Base-by-base conservation (phyloP, 1,139 yeast genomes). In the Eremothecium coryli region DNA sequence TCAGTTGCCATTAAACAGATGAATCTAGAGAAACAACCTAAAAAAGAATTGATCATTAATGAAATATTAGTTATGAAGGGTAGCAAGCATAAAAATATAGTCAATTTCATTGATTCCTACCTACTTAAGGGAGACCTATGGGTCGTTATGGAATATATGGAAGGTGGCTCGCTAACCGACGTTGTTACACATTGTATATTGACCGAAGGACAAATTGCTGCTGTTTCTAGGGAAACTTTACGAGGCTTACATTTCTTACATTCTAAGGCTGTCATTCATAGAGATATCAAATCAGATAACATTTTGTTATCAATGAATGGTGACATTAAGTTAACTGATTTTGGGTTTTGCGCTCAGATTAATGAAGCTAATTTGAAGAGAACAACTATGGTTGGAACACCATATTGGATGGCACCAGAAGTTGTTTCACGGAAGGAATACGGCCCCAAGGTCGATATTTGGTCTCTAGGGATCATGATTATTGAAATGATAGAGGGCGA, bases 351-450 rank as follows among this genome's bases (percentile, higher is more conserved):
- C 65, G 98, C 98, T 0, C 96, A 88, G 58, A 82, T 90, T 48
- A 88, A 82, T 47, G 97, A 88, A 52, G 67, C 73, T 33, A 80
- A 82, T 40, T 63, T 80, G 42, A 88, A 88, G 61, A 74, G 98
- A 59, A 86, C 94, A 5, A 90, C 98, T 2, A 84, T 90, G 94
- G 98, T 90, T 13, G 98, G 98, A n/a, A 90, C 98, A 0, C 98
- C 98, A 4, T 90, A 90, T 58, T 90, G 98, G 98, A 90, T 90
- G 98, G 98, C 98, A 0, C 98, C 98, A 2, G 98, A 90, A 60
- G 95, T 90, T 38, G 95, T 90, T 14, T 76, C 86, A 7, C 69
- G 95, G 45, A 86, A 88, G 55, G 95, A 86, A 50, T 90, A 90
- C 57, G 98, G 96, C 2, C 94, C 96, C 26, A 88, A 93, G 61